Evolutionary conservation across 768 basidiomycete species (phyloP), one percentile per base, ranked within the genome.

Genomic region (Tephrocybe rancida): DNA sequence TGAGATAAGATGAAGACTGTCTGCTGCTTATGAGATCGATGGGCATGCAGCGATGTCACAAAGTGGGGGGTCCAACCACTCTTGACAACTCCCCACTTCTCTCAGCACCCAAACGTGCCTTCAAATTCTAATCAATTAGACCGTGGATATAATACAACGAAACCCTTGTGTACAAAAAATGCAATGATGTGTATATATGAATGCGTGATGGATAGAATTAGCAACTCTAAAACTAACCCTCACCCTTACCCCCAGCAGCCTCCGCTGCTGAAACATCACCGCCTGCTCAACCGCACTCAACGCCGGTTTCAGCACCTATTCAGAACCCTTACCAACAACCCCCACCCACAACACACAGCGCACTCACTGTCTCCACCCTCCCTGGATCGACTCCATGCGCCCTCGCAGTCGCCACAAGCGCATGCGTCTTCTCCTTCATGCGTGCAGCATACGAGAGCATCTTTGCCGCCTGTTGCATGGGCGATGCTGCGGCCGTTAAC

Each of bases 401-500:
- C 34, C 80, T 77, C 9, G 85, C 88, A 19, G 76, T 71, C 39
- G 76, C 76, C 3, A 95, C 79, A n/a, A 98, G 76, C 3, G 86
- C 86, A 6, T 83, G 80, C 1, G 95, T 86, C 66, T 96, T 93
- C 67, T 90, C 91, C 25, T 79, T 83, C 0, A 91, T 95, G 65
- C 84, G 87, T 37, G 77, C 70, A 29, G 98, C 76, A 66, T 93
- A 96, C 2, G 78, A 83, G 4, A 84, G 83, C 95, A 99, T 97
- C 73, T 92, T 95, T 6, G 83, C 80, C 0, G 88, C 89, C 65
- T 95, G 85, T 64, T 96, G 91, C 0, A 81, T 78, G 2, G 85
- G 79, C 0, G 85, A 86, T 2, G 83, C 73, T 0, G 72, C 60
- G 4, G 82, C 66, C 0, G 80, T 75, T 49, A 80, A 79, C 16